Base-by-base conservation (phyloP, 176 grass and related monocot species). In the Musa acuminata region DNA sequence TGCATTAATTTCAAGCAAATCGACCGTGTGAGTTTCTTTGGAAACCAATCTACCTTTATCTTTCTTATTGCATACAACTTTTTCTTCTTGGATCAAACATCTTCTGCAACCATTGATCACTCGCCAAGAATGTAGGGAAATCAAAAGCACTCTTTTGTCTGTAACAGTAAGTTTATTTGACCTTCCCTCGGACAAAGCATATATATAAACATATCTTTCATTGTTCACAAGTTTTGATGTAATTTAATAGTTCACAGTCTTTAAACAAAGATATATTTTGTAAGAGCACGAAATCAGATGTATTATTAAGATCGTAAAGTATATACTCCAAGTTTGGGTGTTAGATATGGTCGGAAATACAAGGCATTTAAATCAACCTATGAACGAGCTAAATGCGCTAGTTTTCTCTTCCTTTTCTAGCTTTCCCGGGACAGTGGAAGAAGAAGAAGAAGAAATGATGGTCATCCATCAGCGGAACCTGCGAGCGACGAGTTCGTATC, bases 401-500 rank as follows among this genome's bases (percentile, higher is more conserved):
- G 27, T 84, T 26, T 0, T 74, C 17, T 54, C 20, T 49, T 26
- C 16, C 4, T 58, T 12, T 5, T 53, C 3, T 59, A 86, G 84
- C 69, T 74, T 19, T 71, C 67, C 24, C 75, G 75, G 26, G 74
- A 68, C 11, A 75, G 67, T 8, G 75, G 24, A 24, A 24, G 68
- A 29, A 22, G 22, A 22, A 22, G 22, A 22, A 22, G 22, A 72
- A 71, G 48, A 67, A 74, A 78, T 13, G 81, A 81, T 5, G 49
- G 64, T 23, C 51, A 24, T 9, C 74, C 53, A 55, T 69, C 79
- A 13, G 68, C 62, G 19, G 69, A 79, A 72, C 84, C 80, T 1
- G 80, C 82, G 52, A 64, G 63, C 55, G 82, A 77, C 0, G 84
- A 86, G 69, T 86, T 86, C 80, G 82, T 86, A 0, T 82, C 84